Percentiles rank a stretch among this genome's conserved stretches.
phyloP scores from a whole-genome alignment of 257 asterid genomes.

The Solanum tarapatanum region DNA sequence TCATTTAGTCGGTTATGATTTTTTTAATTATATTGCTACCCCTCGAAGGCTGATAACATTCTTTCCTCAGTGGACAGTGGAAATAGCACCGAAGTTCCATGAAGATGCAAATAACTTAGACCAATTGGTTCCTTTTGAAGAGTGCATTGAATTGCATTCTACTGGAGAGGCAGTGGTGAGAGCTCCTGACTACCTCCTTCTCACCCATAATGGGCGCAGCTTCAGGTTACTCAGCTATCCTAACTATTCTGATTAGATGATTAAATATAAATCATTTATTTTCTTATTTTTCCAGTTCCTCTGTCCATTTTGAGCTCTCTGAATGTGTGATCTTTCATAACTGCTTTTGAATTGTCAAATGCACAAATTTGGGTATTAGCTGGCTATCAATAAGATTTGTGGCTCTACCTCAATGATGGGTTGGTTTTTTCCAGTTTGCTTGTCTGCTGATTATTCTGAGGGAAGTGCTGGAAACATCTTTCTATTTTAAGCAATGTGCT shows the following conservation, averaged over 20 bases:
- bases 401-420: neutral
- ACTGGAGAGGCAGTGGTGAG: conserved; percentile 59
- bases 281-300: neutral
- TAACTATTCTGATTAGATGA: neutral
- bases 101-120: conserved; percentile 90
- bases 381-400: neutral
- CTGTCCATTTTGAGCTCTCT: neutral
- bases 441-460: neutral
- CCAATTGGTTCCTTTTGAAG: conserved; percentile 92
- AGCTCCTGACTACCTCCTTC: conserved; percentile 90
- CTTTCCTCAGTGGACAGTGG: conserved; percentile 75
- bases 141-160: conserved; percentile 60
- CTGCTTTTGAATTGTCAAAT: neutral
- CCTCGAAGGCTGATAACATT: conserved; percentile 10
- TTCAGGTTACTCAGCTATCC: conserved; percentile 65
- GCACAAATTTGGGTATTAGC: neutral
- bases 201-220: conserved; percentile 84
- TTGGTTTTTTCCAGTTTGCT: neutral
- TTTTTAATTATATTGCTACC: neutral
- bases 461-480: neutral
- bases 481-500: neutral
- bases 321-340: neutral
- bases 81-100: conserved; percentile 82
- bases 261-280: neutral
- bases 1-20: neutral